Evolutionary conservation across 1,284 basidiomycete genomes (phyloP), one percentile per base, ranked within the genome.

Genomic region (Puccinia hordei): DNA sequence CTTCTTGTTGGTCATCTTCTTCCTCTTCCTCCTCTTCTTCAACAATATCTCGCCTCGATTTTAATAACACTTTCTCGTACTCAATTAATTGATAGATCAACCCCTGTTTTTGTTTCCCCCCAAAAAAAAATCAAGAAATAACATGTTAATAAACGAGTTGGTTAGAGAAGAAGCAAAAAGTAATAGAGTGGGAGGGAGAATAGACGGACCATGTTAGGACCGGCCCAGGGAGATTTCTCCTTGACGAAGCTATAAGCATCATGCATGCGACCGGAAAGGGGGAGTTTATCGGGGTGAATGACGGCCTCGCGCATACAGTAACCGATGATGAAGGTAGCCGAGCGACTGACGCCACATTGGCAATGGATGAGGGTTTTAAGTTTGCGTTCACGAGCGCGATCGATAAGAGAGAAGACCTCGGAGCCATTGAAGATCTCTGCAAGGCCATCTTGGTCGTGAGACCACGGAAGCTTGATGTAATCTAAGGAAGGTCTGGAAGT

Each of bases 61-160:
- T 78, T 6, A 57, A 57, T 35, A 78, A 78, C 6, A 71, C 66
- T 74, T 82, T 75, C 69, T 95, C 94, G 86, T 95, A 98, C 85
- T 97, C 95, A 84, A 96, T 89, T 55, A 98, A 89, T 87, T 97
- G 94, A 88, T 96, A 98, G 86, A 98, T 96, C 85, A 98, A 91
- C 79, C 94, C 84, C 77, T 80, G 44, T 3, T 57, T 15, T n/a
- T n/a, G n/a, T n/a, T n/a, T n/a, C n/a, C n/a, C n/a, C n/a, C n/a
- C n/a, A n/a, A n/a, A 44, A 2, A n/a, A 17, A 15, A 68, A 35
- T 33, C 27, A 19, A 53, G 2, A 33, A 13, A 22, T 8, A 15
- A 5, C 19, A 12, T 5, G 27, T 6, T 9, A 35, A 66, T 19
- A 8, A 63, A 68, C 33, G 30, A 5, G 81, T 77, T 73, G 19